Conservation (phyloP, 139 green algal species). For the Pleodorina starrii region DNA sequence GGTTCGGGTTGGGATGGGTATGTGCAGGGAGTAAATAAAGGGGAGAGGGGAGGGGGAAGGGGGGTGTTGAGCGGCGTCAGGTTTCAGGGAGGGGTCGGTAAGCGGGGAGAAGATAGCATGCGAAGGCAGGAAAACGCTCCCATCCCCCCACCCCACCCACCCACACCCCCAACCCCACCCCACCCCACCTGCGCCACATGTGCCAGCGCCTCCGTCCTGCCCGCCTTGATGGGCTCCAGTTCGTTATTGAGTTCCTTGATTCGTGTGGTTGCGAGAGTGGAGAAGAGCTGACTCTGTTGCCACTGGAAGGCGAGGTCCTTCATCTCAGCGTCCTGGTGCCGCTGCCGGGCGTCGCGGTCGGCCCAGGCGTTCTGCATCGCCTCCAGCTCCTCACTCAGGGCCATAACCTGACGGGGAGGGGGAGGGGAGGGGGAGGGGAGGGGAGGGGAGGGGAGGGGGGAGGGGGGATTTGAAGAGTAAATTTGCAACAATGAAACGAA, state of each 20-base stretch:
- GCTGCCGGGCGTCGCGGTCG: conserved; percentile 56
- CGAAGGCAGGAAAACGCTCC: no score
- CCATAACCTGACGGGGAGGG: conserved; percentile 21
- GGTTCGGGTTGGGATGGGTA: no score
- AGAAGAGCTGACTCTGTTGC: conserved; percentile 54
- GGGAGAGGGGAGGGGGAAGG: no score
- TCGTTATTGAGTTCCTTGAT: conserved; percentile 56
- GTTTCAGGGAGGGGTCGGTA: no score
- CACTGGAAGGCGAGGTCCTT: conserved; percentile 52
- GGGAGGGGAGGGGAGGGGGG: not conserved
- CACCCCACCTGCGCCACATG: conserved; percentile 1
- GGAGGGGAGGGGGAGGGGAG: not conserved
- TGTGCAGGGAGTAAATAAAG: no score
- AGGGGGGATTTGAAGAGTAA: no score
- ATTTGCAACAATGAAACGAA: no score
- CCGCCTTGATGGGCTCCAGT: conserved; percentile 46
- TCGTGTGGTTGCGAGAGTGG: conserved; percentile 48
- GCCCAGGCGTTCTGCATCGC: conserved; percentile 60
- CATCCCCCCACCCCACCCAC: not conserved
- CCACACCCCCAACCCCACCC: not conserved
- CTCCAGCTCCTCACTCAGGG: conserved; percentile 53
- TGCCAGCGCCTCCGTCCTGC: conserved; percentile 5
- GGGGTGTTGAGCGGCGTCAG: no score
- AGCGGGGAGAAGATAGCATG: no score
- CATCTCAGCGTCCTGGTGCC: conserved; percentile 53